These are phyloP conservation scores for Solanum gracilifrons DNA, from an alignment of 257 asterid species.

Conservation along the genomic window DNA sequence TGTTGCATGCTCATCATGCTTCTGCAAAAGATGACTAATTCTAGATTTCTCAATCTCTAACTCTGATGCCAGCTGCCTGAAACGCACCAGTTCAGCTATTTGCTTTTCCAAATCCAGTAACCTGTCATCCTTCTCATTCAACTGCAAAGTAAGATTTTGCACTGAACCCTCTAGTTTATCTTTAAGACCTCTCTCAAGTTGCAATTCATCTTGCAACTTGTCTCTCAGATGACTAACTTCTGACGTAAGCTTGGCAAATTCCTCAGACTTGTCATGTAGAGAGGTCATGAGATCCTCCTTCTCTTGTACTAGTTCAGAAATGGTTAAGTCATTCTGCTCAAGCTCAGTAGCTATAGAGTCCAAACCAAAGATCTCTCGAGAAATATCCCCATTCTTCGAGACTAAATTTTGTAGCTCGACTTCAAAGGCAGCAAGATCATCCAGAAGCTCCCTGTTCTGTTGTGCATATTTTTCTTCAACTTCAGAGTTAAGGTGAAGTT, in stretches of 20 bases:
- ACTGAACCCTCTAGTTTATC: slow-evolving; percentile 41
- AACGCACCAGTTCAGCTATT: slow-evolving; percentile 37
- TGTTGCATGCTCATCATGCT: slow-evolving; percentile 30
- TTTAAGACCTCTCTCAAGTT: slow-evolving; percentile 28
- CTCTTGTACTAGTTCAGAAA: slow-evolving; percentile 39
- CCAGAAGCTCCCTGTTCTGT: slow-evolving; percentile 47
- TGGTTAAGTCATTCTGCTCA: slow-evolving; percentile 27
- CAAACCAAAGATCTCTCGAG: slow-evolving; percentile 39
- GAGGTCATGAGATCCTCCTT: slow-evolving; percentile 37
- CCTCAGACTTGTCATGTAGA: slow-evolving; percentile 39
- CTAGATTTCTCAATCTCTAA: slow-evolving; percentile 55
- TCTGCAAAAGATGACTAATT: slow-evolving; percentile 33
- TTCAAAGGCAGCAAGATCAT: slow-evolving; percentile 51
- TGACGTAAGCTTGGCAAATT: slow-evolving; percentile 40
- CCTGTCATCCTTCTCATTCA: slow-evolving; percentile 28
- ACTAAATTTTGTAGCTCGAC: slow-evolving; percentile 53
- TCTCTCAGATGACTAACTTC: slow-evolving; percentile 44
- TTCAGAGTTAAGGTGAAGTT: slow-evolving; percentile 41
- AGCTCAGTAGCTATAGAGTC: slow-evolving; percentile 50
- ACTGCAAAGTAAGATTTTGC: slow-evolving; percentile 40
- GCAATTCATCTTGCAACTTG: slow-evolving; percentile 39
- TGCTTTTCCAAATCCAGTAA: slow-evolving; percentile 27
- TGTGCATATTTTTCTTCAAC: slow-evolving; percentile 40
- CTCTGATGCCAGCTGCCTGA: slow-evolving; percentile 38
- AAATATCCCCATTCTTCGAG: slow-evolving; percentile 35